Evolutionary conservation across 139 green algal genomes (phyloP), one percentile per base, ranked within the genome.

Genomic region (Coccomyxa sp.): DNA sequence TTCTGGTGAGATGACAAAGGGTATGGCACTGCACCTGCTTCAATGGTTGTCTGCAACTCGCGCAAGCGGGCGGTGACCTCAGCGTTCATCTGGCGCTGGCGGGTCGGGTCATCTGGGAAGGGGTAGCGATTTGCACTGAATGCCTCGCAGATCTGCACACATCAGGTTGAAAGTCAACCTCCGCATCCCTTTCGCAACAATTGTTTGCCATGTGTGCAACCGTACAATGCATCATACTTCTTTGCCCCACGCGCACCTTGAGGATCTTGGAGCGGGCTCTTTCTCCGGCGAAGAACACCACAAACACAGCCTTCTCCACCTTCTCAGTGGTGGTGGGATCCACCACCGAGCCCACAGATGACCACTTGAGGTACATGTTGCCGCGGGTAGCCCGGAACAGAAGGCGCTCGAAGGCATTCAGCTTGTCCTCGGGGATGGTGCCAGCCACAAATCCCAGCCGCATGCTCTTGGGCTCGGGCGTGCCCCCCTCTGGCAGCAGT

Each of bases 231-330:
- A 51, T 51, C 38, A 51, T 51, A 51, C 7, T 51, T 51, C 3
- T 51, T 51, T 51, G 38, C 38, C 63, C 18, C 63, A 9, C 21
- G 63, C 63, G 63, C 63, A 71, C 63, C 63, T 97, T 99, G 16
- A 95, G 84, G 67, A 99, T 95, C 90, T 99, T 99, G 74, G 88
- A 84, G 21, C 93, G 88, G 0, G 96, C 94, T 0, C 95, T 87
- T 84, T 99, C 97, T 68, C 97, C 97, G 45, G 97, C 92, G 83
- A 98, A 99, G 89, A 99, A 99, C 18, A 98, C 95, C 30, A 99
- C 94, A 89, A 98, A 99, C 74, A 99, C 97, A 30, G 88, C 83
- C 92, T 99, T 99, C 83, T 97, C 93, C 83, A 94, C 79, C 66
- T 88, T 86, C 88, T 99, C 96, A 17, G 93, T 92, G 45, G 90